phyloP scores from a whole-genome alignment of 1,139 yeast genomes.

The Pichia cactophila region DNA sequence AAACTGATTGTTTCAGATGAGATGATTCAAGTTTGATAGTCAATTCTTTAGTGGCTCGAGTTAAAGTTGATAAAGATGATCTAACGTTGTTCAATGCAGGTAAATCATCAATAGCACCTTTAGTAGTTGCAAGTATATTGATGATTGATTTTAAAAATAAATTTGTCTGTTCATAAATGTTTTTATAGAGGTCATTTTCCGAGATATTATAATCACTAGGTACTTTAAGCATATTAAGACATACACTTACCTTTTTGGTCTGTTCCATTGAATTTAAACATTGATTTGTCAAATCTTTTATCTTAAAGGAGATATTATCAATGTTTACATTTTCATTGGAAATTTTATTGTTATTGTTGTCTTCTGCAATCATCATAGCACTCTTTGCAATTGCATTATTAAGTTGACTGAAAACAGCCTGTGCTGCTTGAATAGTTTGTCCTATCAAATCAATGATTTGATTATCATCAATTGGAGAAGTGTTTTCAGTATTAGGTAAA shows the following conservation, averaged over 20 bases:
- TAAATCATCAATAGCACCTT: slow-evolving; percentile 70
- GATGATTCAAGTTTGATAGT: slow-evolving; percentile 69
- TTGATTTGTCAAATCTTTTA: slow-evolving; percentile 71
- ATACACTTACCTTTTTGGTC: slow-evolving; percentile 57
- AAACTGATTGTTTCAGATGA: slow-evolving; percentile 35
- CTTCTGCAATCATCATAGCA: slow-evolving; percentile 47
- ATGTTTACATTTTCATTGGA: slow-evolving; percentile 3
- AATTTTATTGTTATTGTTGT: slow-evolving; percentile 6
- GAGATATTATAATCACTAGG: slow-evolving; percentile 41
- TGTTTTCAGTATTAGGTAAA: slow-evolving; percentile 8
- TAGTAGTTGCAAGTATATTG: slow-evolving; percentile 75
- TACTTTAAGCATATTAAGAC: slow-evolving; percentile 35
- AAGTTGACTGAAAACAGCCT: slow-evolving; percentile 69
- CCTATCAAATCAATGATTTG: slow-evolving; percentile 69
- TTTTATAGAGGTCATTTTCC: slow-evolving; percentile 49
- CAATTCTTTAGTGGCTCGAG: slow-evolving; percentile 85
- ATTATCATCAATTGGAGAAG: slow-evolving; percentile 53
- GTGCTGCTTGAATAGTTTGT: slow-evolving; percentile 70
- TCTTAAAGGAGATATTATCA: slow-evolving; percentile 43
- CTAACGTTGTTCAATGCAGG: slow-evolving; percentile 76
- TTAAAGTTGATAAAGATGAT: slow-evolving; percentile 69
- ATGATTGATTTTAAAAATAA: slow-evolving; percentile 76
- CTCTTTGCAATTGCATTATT: slow-evolving; percentile 69
- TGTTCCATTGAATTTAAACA: slow-evolving; percentile 77
- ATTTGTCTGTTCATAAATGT: slow-evolving; percentile 84